phyloP scores from a whole-genome alignment of 2,329 filamentous ascomycete genomes.

The Hypoxylon sp. region DNA sequence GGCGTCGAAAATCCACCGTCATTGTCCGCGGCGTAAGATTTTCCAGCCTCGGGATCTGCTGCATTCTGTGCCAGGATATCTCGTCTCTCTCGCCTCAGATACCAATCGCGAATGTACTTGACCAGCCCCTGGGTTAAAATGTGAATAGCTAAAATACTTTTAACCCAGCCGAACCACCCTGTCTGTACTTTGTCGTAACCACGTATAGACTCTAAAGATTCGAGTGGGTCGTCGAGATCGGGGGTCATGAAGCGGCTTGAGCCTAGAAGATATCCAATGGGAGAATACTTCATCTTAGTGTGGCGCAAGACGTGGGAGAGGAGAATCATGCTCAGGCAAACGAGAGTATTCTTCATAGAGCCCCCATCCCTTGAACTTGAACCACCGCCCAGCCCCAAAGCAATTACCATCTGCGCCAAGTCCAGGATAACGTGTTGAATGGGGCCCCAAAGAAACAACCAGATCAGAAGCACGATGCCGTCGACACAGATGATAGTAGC shows the following conservation, averaged over 20 bases:
- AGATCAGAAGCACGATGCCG: conserved; percentile 82
- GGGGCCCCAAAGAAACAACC: conserved; percentile 88
- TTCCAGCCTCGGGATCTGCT: conserved; percentile 74
- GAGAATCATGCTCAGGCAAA: conserved; percentile 77
- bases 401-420: conserved; percentile 92
- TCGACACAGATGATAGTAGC: conserved; percentile 89
- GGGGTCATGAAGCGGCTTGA: conserved; percentile 61
- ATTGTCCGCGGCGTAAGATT: conserved; percentile 57
- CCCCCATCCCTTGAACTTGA: conserved; percentile 76
- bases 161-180: conserved; percentile 73
- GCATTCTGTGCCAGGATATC: conserved; percentile 62
- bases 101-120: conserved; percentile 77
- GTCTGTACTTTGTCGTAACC: conserved; percentile 66
- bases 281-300: conserved; percentile 63
- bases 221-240: conserved; percentile 62
- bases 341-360: conserved; percentile 74
- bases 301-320: conserved; percentile 65
- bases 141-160: conserved; percentile 78
- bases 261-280: conserved; percentile 60
- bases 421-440: conserved; percentile 90
- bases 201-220: conserved; percentile 55
- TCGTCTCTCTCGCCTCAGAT: conserved; percentile 70
- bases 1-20: conserved; percentile 65
- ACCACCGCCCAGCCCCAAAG: conserved; percentile 88
- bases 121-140: conserved; percentile 80